Percentiles rank a stretch among this genome's conserved stretches.
Conservation (phyloP, 192 early-diverging fungal genomes). For the Coemansia sp. region DNA sequence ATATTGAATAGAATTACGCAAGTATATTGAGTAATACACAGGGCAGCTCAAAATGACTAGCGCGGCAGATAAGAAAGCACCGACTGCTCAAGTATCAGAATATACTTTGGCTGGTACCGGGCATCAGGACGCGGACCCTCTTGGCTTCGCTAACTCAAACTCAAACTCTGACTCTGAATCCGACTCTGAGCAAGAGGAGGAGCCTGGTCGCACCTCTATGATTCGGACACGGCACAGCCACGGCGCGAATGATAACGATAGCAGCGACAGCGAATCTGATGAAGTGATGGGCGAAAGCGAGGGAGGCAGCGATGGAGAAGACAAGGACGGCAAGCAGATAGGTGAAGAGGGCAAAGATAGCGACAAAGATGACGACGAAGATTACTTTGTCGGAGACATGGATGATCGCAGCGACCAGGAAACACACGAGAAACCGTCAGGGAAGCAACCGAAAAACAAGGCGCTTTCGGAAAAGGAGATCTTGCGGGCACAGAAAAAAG, state of each 20-base stretch:
- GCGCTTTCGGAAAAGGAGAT: slow-evolving; percentile 38
- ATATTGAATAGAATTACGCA: too few species aligned
- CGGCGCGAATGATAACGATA: slow-evolving; percentile 17
- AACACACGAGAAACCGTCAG: background rate
- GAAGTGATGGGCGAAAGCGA: background rate
- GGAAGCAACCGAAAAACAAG: slow-evolving; percentile 8
- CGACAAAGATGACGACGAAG: slow-evolving; percentile 25
- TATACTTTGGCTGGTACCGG: background rate
- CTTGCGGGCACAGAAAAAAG: slow-evolving; percentile 56
- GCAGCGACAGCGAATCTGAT: background rate
- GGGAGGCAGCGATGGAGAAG: slow-evolving; percentile 8
- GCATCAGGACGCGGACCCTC: background rate
- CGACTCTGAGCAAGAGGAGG: slow-evolving; percentile 7
- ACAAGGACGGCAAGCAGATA: too few species aligned
- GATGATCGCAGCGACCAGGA: slow-evolving; percentile 12
- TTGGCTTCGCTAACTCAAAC: background rate
- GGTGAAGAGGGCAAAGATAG: too few species aligned
- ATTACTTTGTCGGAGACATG: slow-evolving; percentile 29
- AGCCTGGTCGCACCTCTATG: slow-evolving; percentile 10
- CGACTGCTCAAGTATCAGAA: background rate
- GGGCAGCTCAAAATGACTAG: too few species aligned
- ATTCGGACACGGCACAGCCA: slow-evolving; percentile 7
- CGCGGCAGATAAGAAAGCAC: too few species aligned
- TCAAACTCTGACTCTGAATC: slow-evolving; percentile 3
- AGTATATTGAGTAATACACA: too few species aligned